These are phyloP conservation scores for Cyclostephanos tholiformis DNA, from an alignment of 108 stramenopile genomes.

Conservation along the genomic window DNA sequence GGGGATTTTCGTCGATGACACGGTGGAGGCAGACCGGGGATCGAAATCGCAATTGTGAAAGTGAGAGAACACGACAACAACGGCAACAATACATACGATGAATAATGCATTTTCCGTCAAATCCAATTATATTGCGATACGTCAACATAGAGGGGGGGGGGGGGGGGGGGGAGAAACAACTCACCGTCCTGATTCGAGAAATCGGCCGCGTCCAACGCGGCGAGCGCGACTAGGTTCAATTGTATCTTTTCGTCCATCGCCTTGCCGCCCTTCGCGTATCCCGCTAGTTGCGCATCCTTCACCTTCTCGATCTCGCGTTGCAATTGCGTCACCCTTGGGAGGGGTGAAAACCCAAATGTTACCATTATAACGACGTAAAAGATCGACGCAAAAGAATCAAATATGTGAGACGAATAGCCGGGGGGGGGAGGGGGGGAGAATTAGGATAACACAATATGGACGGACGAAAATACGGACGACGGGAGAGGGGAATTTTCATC, in stretches of 20 bases:
- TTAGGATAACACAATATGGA: too few relatives aligned
- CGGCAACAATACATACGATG: background rate
- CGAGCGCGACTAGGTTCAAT: slow-evolving; percentile 69
- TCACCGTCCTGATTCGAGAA: slow-evolving; percentile 29
- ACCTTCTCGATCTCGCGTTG: slow-evolving; percentile 83
- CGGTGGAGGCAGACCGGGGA: background rate
- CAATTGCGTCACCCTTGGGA: slow-evolving; percentile 60
- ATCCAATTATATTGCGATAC: too few relatives aligned
- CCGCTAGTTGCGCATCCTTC: slow-evolving; percentile 74
- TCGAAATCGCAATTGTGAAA: background rate
- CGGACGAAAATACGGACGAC: too few relatives aligned
- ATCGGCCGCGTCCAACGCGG: slow-evolving; percentile 40
- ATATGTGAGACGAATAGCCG: too few relatives aligned
- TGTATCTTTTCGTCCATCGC: slow-evolving; percentile 44
- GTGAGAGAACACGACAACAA: background rate
- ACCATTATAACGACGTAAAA: too few relatives aligned
- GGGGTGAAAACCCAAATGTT: too few relatives aligned
- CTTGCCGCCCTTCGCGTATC: slow-evolving; percentile 64
- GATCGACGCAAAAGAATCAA: too few relatives aligned
- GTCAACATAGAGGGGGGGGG: too few relatives aligned
- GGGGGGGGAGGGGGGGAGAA: too few relatives aligned
- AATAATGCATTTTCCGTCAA: too few relatives aligned
- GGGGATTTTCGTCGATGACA: background rate
- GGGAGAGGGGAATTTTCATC: too few relatives aligned
- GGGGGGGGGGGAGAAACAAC: too few relatives aligned